Percentiles rank a stretch among this genome's conserved stretches.
Conservation (phyloP, 176 grass and related monocot species). For the Pharus latifolius region DNA sequence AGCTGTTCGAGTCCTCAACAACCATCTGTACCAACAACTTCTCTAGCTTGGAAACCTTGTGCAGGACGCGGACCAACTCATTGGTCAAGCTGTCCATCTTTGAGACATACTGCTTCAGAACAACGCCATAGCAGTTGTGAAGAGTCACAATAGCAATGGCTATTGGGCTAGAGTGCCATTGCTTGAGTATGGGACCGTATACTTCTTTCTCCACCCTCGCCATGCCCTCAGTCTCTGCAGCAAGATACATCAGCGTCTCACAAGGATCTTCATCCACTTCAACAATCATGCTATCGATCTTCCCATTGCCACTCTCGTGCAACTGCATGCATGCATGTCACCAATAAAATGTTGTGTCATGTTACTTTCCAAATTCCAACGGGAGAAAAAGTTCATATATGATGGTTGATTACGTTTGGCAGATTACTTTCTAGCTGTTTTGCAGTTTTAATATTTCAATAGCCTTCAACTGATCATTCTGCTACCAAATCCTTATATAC, state of each 20-base stretch:
- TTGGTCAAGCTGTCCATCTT: slow-evolving; percentile 33
- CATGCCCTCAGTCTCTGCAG: slow-evolving; percentile 38
- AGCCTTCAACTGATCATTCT: too few species aligned
- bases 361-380: too few species aligned
- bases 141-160: slow-evolving; percentile 45
- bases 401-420: too few species aligned
- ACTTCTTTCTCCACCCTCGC: slow-evolving; percentile 39
- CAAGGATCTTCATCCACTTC: slow-evolving; percentile 72
- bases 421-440: too few species aligned
- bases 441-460: too few species aligned
- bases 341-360: too few species aligned
- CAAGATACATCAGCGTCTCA: slow-evolving; percentile 36
- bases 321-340: slow-evolving; percentile 7
- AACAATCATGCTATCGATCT: slow-evolving; percentile 67
- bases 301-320: slow-evolving; percentile 35
- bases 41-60: slow-evolving; percentile 38
- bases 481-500: too few species aligned
- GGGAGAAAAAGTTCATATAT: too few species aligned
- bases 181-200: slow-evolving; percentile 41
- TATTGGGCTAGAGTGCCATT: slow-evolving; percentile 39
- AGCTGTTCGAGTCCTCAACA: neutral
- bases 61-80: slow-evolving; percentile 43
- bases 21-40: slow-evolving; percentile 33
- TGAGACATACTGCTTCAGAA: slow-evolving; percentile 29
- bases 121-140: slow-evolving; percentile 30